A percentile compares a stretch with the other conserved stretches of the same genome.
phyloP scores from a whole-genome alignment of 371 early-diverging fungal genomes.

The Encephalitozoon hellem region DNA sequence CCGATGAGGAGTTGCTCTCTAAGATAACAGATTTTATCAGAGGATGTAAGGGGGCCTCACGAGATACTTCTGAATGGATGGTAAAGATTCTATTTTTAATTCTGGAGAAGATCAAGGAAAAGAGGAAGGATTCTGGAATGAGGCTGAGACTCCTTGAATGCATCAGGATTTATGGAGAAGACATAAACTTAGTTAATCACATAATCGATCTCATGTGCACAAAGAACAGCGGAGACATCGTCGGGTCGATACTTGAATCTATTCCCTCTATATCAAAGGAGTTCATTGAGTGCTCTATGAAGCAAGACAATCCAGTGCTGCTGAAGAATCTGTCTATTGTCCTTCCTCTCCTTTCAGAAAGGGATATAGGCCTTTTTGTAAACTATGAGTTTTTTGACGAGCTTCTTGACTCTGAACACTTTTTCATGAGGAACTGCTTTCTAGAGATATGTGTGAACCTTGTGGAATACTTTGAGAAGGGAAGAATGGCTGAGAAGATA shows the following conservation, averaged over 20 bases:
- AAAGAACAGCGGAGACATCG: background rate
- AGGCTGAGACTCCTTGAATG: conserved; percentile 3
- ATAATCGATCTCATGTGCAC: conserved; percentile 12
- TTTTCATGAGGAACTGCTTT: conserved; percentile 45
- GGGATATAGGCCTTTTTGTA: conserved; percentile 3
- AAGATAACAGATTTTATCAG: conserved; percentile 3
- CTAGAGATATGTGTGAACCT: conserved; percentile 46
- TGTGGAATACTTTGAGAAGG: conserved; percentile 22
- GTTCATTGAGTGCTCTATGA: conserved; percentile 10
- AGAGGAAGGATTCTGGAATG: conserved; percentile 18
- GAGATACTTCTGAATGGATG: conserved; percentile 12
- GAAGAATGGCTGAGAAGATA: conserved; percentile 42
- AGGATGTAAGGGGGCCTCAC: background rate
- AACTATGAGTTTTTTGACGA: conserved; percentile 30
- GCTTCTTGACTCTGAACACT: conserved; percentile 27
- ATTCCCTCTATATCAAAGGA: conserved; percentile 21
- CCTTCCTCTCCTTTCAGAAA: conserved; percentile 15
- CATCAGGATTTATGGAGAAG: background rate
- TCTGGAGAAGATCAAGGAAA: conserved; percentile 17
- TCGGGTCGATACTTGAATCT: conserved; percentile 11
- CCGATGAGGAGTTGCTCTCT: background rate
- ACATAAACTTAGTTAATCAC: background rate
- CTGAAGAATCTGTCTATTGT: conserved; percentile 28
- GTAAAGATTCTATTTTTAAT: conserved; percentile 17
- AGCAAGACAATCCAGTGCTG: conserved; percentile 3